Evolutionary conservation across 306 rosid species (phyloP), one percentile per base, ranked within the genome.

Genomic region (Castanopsis chinensis): DNA sequence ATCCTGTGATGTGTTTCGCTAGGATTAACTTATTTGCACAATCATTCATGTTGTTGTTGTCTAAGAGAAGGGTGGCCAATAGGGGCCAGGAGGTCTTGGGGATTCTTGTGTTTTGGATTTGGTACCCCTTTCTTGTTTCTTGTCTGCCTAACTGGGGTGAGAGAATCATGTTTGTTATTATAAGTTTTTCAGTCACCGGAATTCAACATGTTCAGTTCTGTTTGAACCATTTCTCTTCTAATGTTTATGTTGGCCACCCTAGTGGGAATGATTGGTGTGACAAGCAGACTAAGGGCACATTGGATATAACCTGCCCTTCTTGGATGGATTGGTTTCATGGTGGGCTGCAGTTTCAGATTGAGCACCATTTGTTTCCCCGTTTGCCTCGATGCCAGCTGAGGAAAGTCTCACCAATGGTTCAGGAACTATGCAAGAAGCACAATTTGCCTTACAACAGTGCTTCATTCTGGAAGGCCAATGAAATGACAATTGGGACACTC

Each of bases 251-350:
- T 30, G 97, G 95, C 0, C 88, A 90, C 2, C 97, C 97, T 0
- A 78, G 51, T 9, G 91, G 88, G 0, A 74, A 15, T 28, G 92
- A 90, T 45, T 92, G 97, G 97, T 83, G 82, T 72, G 92, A 90
- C 87, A 90, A 76, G 81, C 97, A 90, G 78, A 87, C 93, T 0
- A 23, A 10, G 19, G 97, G 95, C 30, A 87, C 93, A 0, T 82
- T 92, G 25, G 78, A 87, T 28, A 82, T 92, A 0, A 5, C 12
- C 13, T 90, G 92, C 19, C 69, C 93, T 0, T 4, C 95, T 53
- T 90, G 95, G 97, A 92, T 92, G 97, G 97, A 92, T 75, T 92
- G 97, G 97, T 92, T 92, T 52, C 92, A 87, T 69, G 97, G 97
- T 14, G 97, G 97, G 4, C 68, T 92, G 87, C 97, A 92, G 23